A percentile compares a stretch with the other conserved stretches of the same genome.
These are phyloP conservation scores for Blastocystis sp. DNA, from an alignment of 352 stramenopile genomes.

Conservation along the genomic window DNA sequence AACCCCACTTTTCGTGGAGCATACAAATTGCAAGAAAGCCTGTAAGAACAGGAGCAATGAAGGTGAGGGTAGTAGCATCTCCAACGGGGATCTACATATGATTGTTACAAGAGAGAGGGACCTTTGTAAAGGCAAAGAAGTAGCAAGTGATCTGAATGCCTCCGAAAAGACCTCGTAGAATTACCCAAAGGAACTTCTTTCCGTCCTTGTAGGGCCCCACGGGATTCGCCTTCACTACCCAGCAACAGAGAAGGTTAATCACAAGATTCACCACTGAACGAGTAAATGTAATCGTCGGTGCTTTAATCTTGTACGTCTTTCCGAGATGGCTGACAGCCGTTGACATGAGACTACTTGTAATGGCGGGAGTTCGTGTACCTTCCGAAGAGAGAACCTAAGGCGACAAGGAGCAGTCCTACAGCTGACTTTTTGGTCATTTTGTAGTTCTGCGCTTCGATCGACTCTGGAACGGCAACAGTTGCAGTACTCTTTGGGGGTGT, in stretches of 20 bases:
- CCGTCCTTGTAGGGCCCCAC: conserved; percentile 44
- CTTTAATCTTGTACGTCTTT: conserved; percentile 37
- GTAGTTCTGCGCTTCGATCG: neutral
- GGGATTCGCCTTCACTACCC: conserved; percentile 37
- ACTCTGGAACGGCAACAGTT: too few relatives aligned
- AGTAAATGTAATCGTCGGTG: conserved; percentile 52
- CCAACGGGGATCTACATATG: conserved; percentile 21
- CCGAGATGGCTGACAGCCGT: conserved; percentile 27
- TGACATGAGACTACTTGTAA: conserved; percentile 37
- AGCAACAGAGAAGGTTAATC: conserved; percentile 51
- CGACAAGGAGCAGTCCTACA: conserved; percentile 37
- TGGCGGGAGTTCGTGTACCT: neutral
- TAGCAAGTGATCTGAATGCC: conserved; percentile 57
- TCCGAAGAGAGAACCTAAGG: conserved; percentile 29
- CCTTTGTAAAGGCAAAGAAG: conserved; percentile 53
- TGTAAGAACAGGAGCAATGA: conserved; percentile 58
- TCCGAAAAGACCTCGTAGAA: conserved; percentile 52
- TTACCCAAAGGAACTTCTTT: conserved; percentile 46
- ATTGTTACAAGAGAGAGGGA: neutral
- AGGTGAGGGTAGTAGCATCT: conserved; percentile 56
- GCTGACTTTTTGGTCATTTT: conserved; percentile 50
- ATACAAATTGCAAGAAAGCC: conserved; percentile 55
- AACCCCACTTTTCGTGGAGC: conserved; percentile 56
- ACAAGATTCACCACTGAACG: conserved; percentile 46
- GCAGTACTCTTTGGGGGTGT: neutral